Base-by-base conservation (phyloP, 2,329 filamentous ascomycete species). In the Exophiala spinifera region DNA sequence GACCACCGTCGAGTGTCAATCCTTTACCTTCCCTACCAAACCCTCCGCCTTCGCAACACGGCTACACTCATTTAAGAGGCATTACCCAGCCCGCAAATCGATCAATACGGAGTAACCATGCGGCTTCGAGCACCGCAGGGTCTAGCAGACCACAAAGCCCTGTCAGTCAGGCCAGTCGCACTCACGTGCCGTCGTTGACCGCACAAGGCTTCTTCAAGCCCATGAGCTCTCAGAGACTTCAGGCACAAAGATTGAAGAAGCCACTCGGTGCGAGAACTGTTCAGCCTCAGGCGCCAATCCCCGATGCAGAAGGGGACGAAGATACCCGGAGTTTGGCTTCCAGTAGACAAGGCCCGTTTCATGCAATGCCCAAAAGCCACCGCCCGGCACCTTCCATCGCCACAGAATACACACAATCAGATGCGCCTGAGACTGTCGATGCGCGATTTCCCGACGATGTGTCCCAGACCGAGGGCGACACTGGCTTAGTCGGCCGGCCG, bases 141-240 rank as follows among this genome's bases (percentile, higher is more conserved):
- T 61, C 61, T 25, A 75, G 79, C 70, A 68, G 83, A 72, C 62
- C 79, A 79, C 72, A 68, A 46, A 77, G 73, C 54, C 61, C 86
- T 77, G 49, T 79, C 14, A 92, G 86, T 61, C 79, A 88, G 39
- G 79, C 87, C 43, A 91, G 86, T 68, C 83, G 86, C 66, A 94
- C 89, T 39, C 94, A 99, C 76, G 91, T 95, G 17, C 91, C 94
- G 1, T 91, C 88, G 1, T 76, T 99, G 49, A 87, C 90, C 2
- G 91, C 90, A 14, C 88, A 92, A 66, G 92, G 89, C 50, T 97
- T 99, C 75, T 96, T 95, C 68, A 87, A 87, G 19, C 94, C 94
- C 36, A 95, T 99, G 90, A 97, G 91, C 74, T 95, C 92, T 20
- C 91, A 96, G 70, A 87, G 90, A 69, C 77, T 97, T 47, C 92